Base-by-base conservation (phyloP, 2,329 filamentous ascomycete genomes). In the Botrytis cinerea region DNA sequence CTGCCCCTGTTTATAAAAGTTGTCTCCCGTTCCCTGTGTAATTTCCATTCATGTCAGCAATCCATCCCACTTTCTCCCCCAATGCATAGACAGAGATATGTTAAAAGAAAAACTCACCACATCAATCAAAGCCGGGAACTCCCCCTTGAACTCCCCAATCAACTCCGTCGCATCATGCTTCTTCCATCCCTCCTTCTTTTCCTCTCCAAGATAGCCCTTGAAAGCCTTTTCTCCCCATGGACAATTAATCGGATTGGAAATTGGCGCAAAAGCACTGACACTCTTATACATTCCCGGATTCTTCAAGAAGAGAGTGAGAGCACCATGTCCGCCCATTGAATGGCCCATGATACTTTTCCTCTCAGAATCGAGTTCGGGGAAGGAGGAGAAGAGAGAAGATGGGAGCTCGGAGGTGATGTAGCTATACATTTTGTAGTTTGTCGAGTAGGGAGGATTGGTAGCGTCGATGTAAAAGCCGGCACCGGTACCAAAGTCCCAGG, bases 151-250 rank as follows among this genome's bases (percentile, higher is more conserved):
- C 73, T 87, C 85, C 85, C 90, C 92, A 62, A 98, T 84, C 70
- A 99, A 86, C 86, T 98, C 95, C 0, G 95, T 97, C 8, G 96
- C 94, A 82, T 99, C 96, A 82, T 98, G 93, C 83, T 91, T 89
- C 82, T 92, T 92, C 94, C 96, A 98, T 83, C 88, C 90, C 75
- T 90, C 88, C 80, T 88, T 87, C 75, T 94, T 87, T 60, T 89
- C 89, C 63, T 89, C 89, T 28, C 96, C 95, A 63, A 99, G 88
- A 85, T 99, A 99, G 9, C 96, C 95, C 43, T 84, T 84, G 82
- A 99, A 98, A 0, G 96, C 96, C 88, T 99, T 99, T 83, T 97
- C 87, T 45, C 96, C 96, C 96, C 96, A 99, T 1, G 93, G 93
- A 80, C 93, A 97, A 78, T 91, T 89, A 75, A 87, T 86, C 0